Conservation (phyloP, 2,329 filamentous ascomycete genomes). For the Fonsecaea monophora region DNA sequence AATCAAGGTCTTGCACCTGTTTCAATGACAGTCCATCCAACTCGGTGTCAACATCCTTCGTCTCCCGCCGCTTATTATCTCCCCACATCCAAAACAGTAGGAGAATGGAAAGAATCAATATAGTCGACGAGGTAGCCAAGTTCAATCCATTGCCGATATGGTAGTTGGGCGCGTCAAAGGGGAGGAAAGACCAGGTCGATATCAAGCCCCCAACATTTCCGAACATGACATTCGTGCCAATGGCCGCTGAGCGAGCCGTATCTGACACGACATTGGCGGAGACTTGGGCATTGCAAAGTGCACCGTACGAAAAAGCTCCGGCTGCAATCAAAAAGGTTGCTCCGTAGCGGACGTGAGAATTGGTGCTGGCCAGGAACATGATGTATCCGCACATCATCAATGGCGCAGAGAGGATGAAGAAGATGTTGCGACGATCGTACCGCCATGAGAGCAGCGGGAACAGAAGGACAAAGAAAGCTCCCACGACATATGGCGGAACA, state of each 20-base stretch:
- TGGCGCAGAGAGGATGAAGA: constrained; percentile 66
- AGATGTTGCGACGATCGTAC: constrained; percentile 64
- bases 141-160: constrained; percentile 76
- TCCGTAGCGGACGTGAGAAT: constrained; percentile 66
- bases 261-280: constrained; percentile 75
- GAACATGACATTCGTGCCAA: constrained; percentile 73
- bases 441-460: constrained; percentile 68
- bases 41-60: constrained; percentile 62
- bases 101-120: constrained; percentile 58
- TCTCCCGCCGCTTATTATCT: constrained; percentile 66
- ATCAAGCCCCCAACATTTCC: constrained; percentile 75
- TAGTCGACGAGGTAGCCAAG: constrained; percentile 65
- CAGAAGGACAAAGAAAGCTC: constrained; percentile 68
- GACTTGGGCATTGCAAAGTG: constrained; percentile 70
- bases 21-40: constrained; percentile 60
- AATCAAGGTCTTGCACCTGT: constrained; percentile 68
- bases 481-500: constrained; percentile 73
- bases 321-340: constrained; percentile 73
- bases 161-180: constrained; percentile 69
- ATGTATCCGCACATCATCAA: constrained; percentile 73
- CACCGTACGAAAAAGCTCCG: constrained; percentile 68
- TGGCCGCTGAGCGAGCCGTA: constrained; percentile 70
- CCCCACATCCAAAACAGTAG: constrained; percentile 67
- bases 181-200: constrained; percentile 69
- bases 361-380: constrained; percentile 68